These are phyloP conservation scores for Aspergillus pseudoviridinutans DNA, from an alignment of 2,329 filamentous ascomycete genomes.

Conservation along the genomic window DNA sequence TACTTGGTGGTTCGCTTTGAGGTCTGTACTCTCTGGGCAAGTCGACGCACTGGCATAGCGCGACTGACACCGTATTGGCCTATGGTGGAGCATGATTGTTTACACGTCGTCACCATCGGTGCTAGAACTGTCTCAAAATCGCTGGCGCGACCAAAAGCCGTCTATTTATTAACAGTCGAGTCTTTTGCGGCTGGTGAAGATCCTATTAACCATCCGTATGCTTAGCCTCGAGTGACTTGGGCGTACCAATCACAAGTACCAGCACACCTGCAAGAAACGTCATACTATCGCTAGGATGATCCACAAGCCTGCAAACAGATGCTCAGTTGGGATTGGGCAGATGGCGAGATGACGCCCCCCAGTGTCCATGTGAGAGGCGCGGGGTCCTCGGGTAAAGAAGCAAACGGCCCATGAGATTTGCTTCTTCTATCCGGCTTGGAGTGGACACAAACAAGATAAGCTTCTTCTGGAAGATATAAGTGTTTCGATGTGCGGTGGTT, in stretches of 20 bases:
- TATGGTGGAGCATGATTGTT: background rate
- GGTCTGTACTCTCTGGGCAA: background rate
- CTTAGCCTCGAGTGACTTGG: background rate
- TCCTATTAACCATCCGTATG: background rate
- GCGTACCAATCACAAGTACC: background rate
- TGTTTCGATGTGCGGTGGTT: background rate
- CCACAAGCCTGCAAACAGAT: background rate
- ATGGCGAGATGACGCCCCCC: background rate
- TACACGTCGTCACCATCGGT: background rate
- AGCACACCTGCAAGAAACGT: background rate
- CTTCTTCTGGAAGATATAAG: background rate
- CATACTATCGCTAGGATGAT: background rate
- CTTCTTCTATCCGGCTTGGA: background rate
- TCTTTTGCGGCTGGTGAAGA: background rate
- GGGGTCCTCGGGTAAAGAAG: background rate
- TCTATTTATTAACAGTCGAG: background rate
- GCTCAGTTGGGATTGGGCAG: background rate
- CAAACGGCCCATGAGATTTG: background rate
- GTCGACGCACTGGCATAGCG: too few relatives aligned
- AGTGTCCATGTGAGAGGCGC: background rate
- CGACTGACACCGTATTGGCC: background rate
- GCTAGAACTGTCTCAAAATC: background rate
- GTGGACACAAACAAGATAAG: background rate
- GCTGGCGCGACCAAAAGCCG: background rate
- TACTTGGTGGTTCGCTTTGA: background rate